Evolutionary conservation across 129 eudicot species (phyloP), one percentile per base, ranked within the genome.

Genomic region (Arctium lappa): DNA sequence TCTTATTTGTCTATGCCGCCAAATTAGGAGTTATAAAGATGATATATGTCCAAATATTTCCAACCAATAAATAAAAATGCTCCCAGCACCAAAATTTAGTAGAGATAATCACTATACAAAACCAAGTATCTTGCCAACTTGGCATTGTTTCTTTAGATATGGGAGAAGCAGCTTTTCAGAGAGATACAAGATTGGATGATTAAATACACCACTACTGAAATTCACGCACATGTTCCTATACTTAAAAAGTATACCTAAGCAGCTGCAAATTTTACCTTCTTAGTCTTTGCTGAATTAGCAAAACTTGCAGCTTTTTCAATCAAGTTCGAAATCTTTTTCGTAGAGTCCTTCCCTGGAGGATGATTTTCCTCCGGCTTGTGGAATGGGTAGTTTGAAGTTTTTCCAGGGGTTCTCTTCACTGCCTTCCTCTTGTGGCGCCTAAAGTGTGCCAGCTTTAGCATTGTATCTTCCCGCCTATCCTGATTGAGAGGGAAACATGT

Each of bases 351-450:
- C 76, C 98, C 99, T 15, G 97, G 99, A 81, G 95, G 91, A 80
- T 91, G 93, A 75, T 95, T 92, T 88, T 95, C 99, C 79, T 95
- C 99, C 16, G 99, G 99, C 88, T 95, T 95, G 97, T 95, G 93
- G 74, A 86, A 90, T 15, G 91, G 97, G 86, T 88, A 91, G 79
- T 74, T 90, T 33, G 90, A 85, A 53, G 83, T 76, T 88, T 88
- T 95, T 73, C 99, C 98, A 78, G 92, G 86, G 73, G 88, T 79
- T 91, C 79, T 95, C 90, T 95, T 95, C 76, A 91, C 79, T 69
- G 92, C 48, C 86, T 93, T 95, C 87, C 99, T 87, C 80, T 95
- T 95, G 90, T 95, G 99, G 34, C 95, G 93, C 84, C 89, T 93
- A 78, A 95, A 95, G 86, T 93, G 95, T 31, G 95, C 93, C 88